Percentiles rank a stretch among this genome's conserved stretches.
Conservation (phyloP, 306 rosid genomes). For the Coriaria nepalensis region DNA sequence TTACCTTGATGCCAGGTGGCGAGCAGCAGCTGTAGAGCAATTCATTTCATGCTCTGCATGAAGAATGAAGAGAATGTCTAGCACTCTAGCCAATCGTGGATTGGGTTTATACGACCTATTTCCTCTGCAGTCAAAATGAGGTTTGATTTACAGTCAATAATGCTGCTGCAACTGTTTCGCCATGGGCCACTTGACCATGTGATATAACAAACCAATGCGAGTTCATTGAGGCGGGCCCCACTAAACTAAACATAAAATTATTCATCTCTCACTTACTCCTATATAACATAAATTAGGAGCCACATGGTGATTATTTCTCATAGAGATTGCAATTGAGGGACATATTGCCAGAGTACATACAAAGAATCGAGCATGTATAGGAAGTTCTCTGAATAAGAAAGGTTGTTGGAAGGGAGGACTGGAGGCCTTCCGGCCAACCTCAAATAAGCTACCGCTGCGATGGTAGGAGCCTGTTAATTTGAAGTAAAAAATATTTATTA, state of each 20-base stretch:
- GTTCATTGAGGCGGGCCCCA: too few species aligned
- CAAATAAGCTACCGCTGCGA: conserved; percentile 77
- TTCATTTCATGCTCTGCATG: conserved; percentile 97
- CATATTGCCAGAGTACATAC: conserved; percentile 27
- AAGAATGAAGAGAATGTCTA: conserved; percentile 71
- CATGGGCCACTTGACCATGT: too few species aligned
- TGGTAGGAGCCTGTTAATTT: conserved; percentile 59
- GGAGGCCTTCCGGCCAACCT: conserved; percentile 81
- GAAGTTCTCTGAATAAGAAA: conserved; percentile 74
- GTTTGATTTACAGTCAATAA: not conserved
- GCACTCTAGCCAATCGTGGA: conserved; percentile 64
- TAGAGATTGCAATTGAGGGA: too few species aligned
- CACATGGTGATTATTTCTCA: too few species aligned
- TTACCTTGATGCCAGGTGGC: conserved; percentile 86
- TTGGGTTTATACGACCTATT: conserved; percentile 70
- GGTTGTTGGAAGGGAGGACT: conserved; percentile 72
- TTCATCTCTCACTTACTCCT: too few species aligned
- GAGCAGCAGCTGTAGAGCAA: conserved; percentile 79
- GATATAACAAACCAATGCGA: too few species aligned
- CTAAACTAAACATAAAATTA: too few species aligned
- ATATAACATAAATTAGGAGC: too few species aligned
- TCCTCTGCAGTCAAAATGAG: conserved; percentile 38
- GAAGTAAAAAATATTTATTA: conserved; percentile 3
- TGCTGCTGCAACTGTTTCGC: too few species aligned
- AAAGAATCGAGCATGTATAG: conserved; percentile 87